Percentiles rank a stretch among this genome's conserved stretches.
These are phyloP conservation scores for Globisporangium okanoganense DNA, from an alignment of 352 stramenopile species.

Conservation along the genomic window DNA sequence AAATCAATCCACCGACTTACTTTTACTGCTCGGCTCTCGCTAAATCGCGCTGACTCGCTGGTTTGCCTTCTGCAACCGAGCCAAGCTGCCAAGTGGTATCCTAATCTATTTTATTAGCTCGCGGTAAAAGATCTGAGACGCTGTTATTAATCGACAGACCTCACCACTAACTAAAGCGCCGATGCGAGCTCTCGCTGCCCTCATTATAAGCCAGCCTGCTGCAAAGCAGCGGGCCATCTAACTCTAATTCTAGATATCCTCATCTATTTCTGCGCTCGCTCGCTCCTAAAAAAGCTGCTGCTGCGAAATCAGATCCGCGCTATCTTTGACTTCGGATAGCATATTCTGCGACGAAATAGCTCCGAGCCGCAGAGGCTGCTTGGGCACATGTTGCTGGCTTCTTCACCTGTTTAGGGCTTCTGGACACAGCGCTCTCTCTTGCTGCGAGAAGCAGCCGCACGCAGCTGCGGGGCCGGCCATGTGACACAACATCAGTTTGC, in stretches of 20 bases:
- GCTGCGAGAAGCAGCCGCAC: slow-evolving; percentile 16
- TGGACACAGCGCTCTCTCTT: not conserved
- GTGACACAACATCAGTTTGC: slow-evolving; percentile 51
- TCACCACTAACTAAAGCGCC: not conserved
- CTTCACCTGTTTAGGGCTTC: slow-evolving; percentile 7
- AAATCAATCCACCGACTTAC: not conserved
- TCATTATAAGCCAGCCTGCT: not conserved
- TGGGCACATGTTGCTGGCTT: not conserved
- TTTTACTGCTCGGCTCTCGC: not conserved
- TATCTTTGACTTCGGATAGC: slow-evolving; percentile 1
- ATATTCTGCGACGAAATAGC: slow-evolving; percentile 1
- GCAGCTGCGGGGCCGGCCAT: slow-evolving; percentile 26
- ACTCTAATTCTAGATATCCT: not conserved
- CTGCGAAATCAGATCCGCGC: slow-evolving; percentile 1
- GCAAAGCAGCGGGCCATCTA: not conserved
- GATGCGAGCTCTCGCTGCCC: too few relatives aligned
- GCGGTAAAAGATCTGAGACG: not conserved
- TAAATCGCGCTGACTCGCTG: not conserved
- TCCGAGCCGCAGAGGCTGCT: not conserved
- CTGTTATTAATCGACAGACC: not conserved
- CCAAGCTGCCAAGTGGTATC: not conserved
- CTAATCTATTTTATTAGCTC: not conserved
- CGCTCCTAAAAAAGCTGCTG: not conserved
- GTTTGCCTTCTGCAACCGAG: not conserved
- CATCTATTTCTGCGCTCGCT: not conserved